Evolutionary conservation across 1,284 basidiomycete species (phyloP), one percentile per base, ranked within the genome.

Genomic region (Takashimella koratensis): DNA sequence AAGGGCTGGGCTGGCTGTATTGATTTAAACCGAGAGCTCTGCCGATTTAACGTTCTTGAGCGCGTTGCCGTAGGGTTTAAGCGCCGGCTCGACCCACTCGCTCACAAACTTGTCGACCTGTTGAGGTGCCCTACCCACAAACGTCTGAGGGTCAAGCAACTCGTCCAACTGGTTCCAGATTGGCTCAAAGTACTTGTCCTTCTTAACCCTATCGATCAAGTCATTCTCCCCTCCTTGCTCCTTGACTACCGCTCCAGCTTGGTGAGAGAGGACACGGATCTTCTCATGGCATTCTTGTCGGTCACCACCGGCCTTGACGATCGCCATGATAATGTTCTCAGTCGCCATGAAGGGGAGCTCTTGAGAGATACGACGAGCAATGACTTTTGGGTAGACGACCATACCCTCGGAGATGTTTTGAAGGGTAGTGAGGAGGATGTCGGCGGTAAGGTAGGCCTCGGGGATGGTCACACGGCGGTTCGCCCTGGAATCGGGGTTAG

Each of bases 321-420:
- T 86, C 11, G 93, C 93, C 96, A 99, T 98, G 79, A 98, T 98
- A 76, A 99, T 83, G 77, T 98, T 98, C 77, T 97, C 93, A 3
- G 93, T 94, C 3, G 90, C 90, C 96, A 99, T 99, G 82, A 98
- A 98, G 2, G 96, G 96, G 30, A 99, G 82, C 77, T 99, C 96
- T 75, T 96, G 90, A 20, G 85, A 77, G 73, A 99, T 95, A 42
- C 91, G 85, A 43, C 93, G 85, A 4, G 81, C 87, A 66, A 99
- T 98, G 62, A 98, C 95, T 69, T 86, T 86, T 16, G 95, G 95
- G 77, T 98, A 98, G 53, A 99, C 95, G 25, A 98, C 94, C 21
- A 99, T 82, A 1, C 95, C 96, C 77, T 98, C 96, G 8, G 87
- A 88, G 68, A 99, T 87, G 76, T 99, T 98, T 76, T 96, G 94